Base-by-base conservation (phyloP, 2,329 filamentous ascomycete species). In the Tolypocladium paradoxum region DNA sequence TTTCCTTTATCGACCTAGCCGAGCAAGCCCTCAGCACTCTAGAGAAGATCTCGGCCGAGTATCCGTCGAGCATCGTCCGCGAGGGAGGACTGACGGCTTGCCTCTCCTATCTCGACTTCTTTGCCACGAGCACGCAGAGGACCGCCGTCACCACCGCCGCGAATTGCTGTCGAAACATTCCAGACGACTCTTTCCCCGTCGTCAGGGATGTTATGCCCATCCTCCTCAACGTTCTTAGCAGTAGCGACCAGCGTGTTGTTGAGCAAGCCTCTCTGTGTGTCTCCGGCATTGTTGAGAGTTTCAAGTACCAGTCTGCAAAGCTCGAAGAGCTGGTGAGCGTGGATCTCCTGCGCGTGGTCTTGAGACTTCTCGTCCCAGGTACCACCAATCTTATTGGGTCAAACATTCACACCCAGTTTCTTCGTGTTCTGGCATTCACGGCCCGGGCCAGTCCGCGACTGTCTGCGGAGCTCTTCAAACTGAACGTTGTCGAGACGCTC, bases 191-290 rank as follows among this genome's bases (percentile, higher is more conserved):
- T 0, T 99, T 99, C 65, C 76, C 84, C 1, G 91, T 95, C 11
- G 88, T 99, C 49, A 83, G 85, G 64, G 91, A 96, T 69, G 93
- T 96, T 43, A 99, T 99, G 93, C 91, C 91, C 7, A 96, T 90
- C 29, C 78, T 99, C 34, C 82, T 95, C 54, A 90, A 90, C 63
- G 93, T 97, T 16, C 76, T 99, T 38, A 83, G 82, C 53, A 97
- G 92, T 73, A 96, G 81, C 69, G 93, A 99, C 65, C 93, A 96
- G 64, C 88, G 92, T 58, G 95, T 99, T 18, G 91, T 99, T 22
- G 93, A 99, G 68, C 91, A 99, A 68, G 93, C 89, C 12, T 96
- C 92, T 27, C 79, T 96, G 8, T 99, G 93, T 69, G 92, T 99
- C 20, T 95, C 91, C 5, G 83, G 93, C 45, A 93, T 99, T 55